phyloP scores from a whole-genome alignment of 768 basidiomycete genomes.

The Gymnopilus junonius region DNA sequence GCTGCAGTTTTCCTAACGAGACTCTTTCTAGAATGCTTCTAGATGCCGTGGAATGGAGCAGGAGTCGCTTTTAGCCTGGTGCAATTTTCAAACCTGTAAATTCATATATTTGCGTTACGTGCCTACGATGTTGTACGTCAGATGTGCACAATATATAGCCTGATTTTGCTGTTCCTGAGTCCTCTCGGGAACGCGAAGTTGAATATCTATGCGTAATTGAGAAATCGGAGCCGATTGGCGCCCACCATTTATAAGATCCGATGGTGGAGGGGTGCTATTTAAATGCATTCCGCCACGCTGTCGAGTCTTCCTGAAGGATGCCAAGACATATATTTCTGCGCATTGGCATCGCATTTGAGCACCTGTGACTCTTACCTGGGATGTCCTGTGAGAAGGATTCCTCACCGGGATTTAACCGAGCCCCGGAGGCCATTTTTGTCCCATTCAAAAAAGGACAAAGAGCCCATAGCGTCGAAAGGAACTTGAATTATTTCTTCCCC shows the following conservation, averaged over 20 bases:
- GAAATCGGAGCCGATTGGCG: not conserved
- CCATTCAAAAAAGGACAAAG: not conserved
- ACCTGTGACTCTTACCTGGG: not conserved
- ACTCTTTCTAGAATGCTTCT: constrained; percentile 31
- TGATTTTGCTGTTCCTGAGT: not conserved
- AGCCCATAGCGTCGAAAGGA: not conserved
- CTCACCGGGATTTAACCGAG: not conserved
- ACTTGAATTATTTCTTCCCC: not conserved
- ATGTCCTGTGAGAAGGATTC: not conserved
- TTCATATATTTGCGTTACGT: not conserved
- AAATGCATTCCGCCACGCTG: too few relatives aligned
- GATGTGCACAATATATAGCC: constrained; percentile 4
- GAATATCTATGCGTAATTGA: not conserved
- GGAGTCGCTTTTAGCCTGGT: not conserved
- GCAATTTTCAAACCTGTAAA: not conserved
- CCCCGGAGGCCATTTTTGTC: not conserved
- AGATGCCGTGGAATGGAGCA: constrained; percentile 5
- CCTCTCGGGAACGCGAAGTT: not conserved
- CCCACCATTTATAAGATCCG: too few relatives aligned
- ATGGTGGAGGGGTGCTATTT: not conserved
- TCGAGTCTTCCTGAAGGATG: not conserved
- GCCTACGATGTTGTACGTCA: not conserved
- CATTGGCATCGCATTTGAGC: not conserved
- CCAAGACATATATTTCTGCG: not conserved
- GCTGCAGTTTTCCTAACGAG: not conserved